Base-by-base conservation (phyloP, 352 stramenopile genomes). In the Globisporangium spinosum region DNA sequence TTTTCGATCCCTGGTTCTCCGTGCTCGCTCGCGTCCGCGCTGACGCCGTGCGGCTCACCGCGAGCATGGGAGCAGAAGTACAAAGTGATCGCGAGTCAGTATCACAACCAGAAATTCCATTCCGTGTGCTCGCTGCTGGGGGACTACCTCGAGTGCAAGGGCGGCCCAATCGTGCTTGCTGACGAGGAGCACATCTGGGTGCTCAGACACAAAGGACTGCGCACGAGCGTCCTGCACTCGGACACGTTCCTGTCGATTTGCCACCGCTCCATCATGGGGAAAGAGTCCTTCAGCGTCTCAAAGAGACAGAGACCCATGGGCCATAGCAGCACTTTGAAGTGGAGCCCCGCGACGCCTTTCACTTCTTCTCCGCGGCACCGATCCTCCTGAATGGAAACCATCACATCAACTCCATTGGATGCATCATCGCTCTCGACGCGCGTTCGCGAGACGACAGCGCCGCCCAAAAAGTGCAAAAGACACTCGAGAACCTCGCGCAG, bases 41-140 rank as follows among this genome's bases (percentile, higher is more conserved):
- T 85, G 7, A 79, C 77, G 2, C 75, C 76, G 1, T 77, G 72
- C 15, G 43, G 56, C 34, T 82, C 77, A 4, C 72, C 75, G 1
- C 68, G 69, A 0, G 32, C 68, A 9, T 72, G 60, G 56, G 67
- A 71, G 10, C 65, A 59, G 0, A 70, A 83, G 40, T 87, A 82
- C 66, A 77, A 85, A 22, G 84, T 92, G 29, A 85, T 87, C 65
- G 81, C 90, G 53, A 93, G 82, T 64, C 84, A 93, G 67, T 87
- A 86, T 40, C 77, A 78, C 61, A 88, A 87, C 69, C 70, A 82
- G 61, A 89, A 88, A 62, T 76, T 93, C n/a, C 78, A 88, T 59
- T 90, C 80, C 0, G 80, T 90, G 3, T 93, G 82, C 69, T 85
- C 80, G 1, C 58, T 93, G 34, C 65, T 93, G 1, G 62, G 82